Evolutionary conservation across 441 rosid species (phyloP).

Genomic region (Croton setiger): DNA sequence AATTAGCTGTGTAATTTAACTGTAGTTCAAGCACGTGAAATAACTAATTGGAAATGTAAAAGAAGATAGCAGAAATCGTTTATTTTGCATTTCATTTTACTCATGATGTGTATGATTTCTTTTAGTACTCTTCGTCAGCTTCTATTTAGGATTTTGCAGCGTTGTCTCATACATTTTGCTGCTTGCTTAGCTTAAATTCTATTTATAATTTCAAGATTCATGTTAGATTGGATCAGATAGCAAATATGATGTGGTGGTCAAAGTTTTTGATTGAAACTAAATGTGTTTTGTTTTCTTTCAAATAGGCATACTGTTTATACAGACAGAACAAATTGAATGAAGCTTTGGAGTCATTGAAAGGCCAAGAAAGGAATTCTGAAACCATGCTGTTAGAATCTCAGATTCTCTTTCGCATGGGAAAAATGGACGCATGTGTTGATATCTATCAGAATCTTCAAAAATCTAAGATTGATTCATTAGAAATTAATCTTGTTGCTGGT

Average conservation of each 20-base stretch:
- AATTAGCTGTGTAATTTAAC: not conserved
- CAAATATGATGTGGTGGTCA: not conserved
- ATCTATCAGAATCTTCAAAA: slow-evolving; percentile 58
- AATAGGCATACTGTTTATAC: slow-evolving; percentile 86
- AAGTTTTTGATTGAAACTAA: not conserved
- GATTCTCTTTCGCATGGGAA: slow-evolving; percentile 74
- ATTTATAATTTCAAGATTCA: not conserved
- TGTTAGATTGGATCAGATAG: not conserved
- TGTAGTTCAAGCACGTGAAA: not conserved
- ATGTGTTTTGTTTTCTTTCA: slow-evolving; percentile 10
- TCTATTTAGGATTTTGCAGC: not conserved
- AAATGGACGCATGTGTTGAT: slow-evolving; percentile 66
- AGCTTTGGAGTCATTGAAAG: slow-evolving; percentile 55
- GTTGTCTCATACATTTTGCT: not conserved
- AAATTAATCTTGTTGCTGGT: slow-evolving; percentile 65
- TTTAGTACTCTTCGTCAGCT: not conserved
- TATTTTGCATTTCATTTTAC: not conserved
- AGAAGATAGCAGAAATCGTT: not conserved
- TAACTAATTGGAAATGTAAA: slow-evolving; percentile 1
- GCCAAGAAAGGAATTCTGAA: slow-evolving; percentile 46
- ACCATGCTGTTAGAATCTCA: slow-evolving; percentile 77
- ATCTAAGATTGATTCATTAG: slow-evolving; percentile 52
- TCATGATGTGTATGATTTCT: not conserved
- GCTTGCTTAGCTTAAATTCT: not conserved
- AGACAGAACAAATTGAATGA: slow-evolving; percentile 79